Base-by-base conservation (phyloP, 768 basidiomycete species). In the Phanerochaete sordida region DNA sequence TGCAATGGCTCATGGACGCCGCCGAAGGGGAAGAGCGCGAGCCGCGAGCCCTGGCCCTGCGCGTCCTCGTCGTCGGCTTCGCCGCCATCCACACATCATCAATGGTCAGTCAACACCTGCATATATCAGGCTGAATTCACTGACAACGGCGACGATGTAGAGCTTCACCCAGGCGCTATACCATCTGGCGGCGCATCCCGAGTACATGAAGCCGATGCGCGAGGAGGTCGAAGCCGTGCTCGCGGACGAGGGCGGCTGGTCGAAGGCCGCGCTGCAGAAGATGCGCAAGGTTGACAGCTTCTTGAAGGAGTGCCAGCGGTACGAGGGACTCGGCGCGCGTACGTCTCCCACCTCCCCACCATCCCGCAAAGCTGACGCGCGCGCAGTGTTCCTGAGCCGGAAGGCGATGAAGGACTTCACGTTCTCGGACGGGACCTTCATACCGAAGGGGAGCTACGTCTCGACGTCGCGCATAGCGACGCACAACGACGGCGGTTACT, bases 401-500 rank as follows among this genome's bases (percentile, higher is more conserved):
- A 64, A 68, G 37, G 73, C 72, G 2, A 2, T 71, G 52, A 61
- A 67, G 21, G 72, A 72, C 12, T 70, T 73, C 65, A 77, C 73
- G 0, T 76, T 83, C 57, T 78, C 77, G 6, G 74, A 82, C 64
- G 80, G 79, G 4, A 76, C 74, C 1, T 62, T 66, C 44, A 64
- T 82, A 12, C 79, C 79, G 3, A 66, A 69, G 35, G 78, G 77
- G 2, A 73, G 75, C 1, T 66, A 72, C 33, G 59, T 81, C 12
- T 64, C 68, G 7, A 66, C 74, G 1, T 65, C 76, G 1, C 33
- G 63, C 13, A 58, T 57, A 16, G 66, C 69, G 9, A 71, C 69
- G 39, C 79, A 81, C 51, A 46, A 19, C 24, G 64, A 69, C 49
- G 60, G 68, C 59, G 59, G 54, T 13, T 55, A 73, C 44, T 80